These are phyloP conservation scores for Trametopsis cervina DNA, from an alignment of 768 basidiomycete genomes.

Conservation along the genomic window DNA sequence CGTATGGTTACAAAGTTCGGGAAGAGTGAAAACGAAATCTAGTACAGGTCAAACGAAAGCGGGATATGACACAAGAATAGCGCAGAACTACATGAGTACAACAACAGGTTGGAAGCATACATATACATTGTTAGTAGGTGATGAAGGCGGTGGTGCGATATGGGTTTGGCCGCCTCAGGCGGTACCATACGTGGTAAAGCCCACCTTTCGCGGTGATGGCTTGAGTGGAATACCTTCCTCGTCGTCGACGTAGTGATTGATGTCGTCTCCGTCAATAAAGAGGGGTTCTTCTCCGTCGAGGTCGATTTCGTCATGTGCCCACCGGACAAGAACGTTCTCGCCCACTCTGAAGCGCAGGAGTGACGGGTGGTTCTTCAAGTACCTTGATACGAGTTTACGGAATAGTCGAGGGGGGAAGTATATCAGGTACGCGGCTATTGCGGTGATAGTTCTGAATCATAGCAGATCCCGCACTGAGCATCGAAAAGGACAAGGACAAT, in stretches of 20 bases:
- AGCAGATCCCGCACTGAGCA: neutral
- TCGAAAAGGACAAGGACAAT: too few relatives aligned
- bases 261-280: slow-evolving; percentile 36
- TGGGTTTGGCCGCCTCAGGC: too few relatives aligned
- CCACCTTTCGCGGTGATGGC: slow-evolving; percentile 22
- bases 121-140: too few relatives aligned
- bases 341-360: slow-evolving; percentile 29
- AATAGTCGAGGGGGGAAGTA: slow-evolving; percentile 19
- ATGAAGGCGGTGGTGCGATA: too few relatives aligned
- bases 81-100: too few relatives aligned
- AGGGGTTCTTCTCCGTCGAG: slow-evolving; percentile 32
- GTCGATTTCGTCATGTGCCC: slow-evolving; percentile 43
- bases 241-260: slow-evolving; percentile 27
- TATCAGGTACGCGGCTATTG: slow-evolving; percentile 17
- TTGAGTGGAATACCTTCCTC: slow-evolving; percentile 43
- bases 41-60: too few relatives aligned
- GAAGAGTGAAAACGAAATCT: too few relatives aligned
- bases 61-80: too few relatives aligned
- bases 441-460: slow-evolving; percentile 10
- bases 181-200: slow-evolving; percentile 15
- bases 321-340: slow-evolving; percentile 35
- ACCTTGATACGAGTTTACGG: slow-evolving; percentile 14
- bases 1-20: too few relatives aligned
- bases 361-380: slow-evolving; percentile 19
- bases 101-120: too few relatives aligned